Base-by-base conservation (phyloP, 2,329 filamentous ascomycete species). In the Epichloe baconii region DNA sequence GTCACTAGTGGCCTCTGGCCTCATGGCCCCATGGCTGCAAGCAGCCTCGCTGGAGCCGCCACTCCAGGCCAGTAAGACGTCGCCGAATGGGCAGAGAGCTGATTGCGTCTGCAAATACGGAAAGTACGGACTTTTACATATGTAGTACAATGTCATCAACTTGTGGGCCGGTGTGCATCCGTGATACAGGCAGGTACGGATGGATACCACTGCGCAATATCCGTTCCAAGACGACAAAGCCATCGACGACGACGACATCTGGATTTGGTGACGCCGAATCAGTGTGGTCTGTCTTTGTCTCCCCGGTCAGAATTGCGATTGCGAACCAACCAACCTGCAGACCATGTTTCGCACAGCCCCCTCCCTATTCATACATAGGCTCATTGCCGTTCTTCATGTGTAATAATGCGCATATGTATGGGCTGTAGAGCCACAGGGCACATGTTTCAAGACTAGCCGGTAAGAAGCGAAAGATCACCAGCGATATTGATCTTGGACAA, bases 1-100 rank as follows among this genome's bases (percentile, higher is more conserved):
- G 23, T 26, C 23, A 26, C 23, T 26, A 3, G 5, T 23, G 23
- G 26, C 26, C 26, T 31, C 26, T 31, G 8, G 26, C 26, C 26
- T 3, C 26, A 31, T 26, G 40, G 43, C 43, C 21, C 44, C 41
- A 37, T 46, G 44, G 47, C 54, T 51, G 54, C 54, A 48, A 50
- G 50, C 54, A 55, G 54, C 52, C 49, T 55, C 47, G 49, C 44
- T 50, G 46, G 19, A 44, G 50, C 26, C 46, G 53, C 53, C 51
- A 35, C 34, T 35, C 38, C 37, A 34, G 46, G 38, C 47, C 49
- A 51, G 48, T 44, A 14, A 48, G 11, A 35, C 36, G 31, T 31
- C 37, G 23, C 26, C 11, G 26, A 47, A 48, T 34, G 35, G 53
- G 47, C 23, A 47, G 12, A 47, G 12, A 23, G 12, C 3, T 23